phyloP scores from a whole-genome alignment of 2,329 filamentous ascomycete species.

The Aspergillus sclerotialis region DNA sequence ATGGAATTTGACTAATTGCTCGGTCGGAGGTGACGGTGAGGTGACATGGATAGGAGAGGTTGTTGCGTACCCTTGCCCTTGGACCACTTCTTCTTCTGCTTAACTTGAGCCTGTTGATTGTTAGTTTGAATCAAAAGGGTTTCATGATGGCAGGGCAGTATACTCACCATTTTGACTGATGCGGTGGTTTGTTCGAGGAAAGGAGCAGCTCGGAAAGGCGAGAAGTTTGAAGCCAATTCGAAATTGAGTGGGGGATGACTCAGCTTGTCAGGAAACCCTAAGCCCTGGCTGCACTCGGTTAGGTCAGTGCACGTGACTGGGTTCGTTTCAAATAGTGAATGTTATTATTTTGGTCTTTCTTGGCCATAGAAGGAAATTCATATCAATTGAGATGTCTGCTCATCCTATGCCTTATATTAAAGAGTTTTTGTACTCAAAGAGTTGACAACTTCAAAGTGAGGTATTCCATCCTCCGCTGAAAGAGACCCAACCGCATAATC shows the following conservation, averaged over 20 bases:
- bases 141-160: background rate
- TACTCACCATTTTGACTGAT: constrained; percentile 32
- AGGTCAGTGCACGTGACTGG: too few relatives aligned
- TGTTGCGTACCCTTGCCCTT: constrained; percentile 48
- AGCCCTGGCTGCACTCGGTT: constrained; percentile 23
- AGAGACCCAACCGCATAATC: constrained; percentile 28
- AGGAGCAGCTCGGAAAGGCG: constrained; percentile 18
- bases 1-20: constrained; percentile 12
- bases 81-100: constrained; percentile 53
- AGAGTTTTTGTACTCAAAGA: constrained; percentile 21
- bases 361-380: too few relatives aligned
- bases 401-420: too few relatives aligned
- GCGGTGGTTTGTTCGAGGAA: constrained; percentile 29
- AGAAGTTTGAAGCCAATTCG: constrained; percentile 18
- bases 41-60: too few relatives aligned
- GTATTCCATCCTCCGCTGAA: constrained; percentile 11
- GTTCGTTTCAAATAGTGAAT: too few relatives aligned
- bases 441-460: constrained; percentile 22
- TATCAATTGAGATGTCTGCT: too few relatives aligned
- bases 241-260: constrained; percentile 33
- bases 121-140: constrained; percentile 2
- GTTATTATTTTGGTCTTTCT: too few relatives aligned
- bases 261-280: constrained; percentile 22
- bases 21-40: constrained; percentile 4
- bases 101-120: constrained; percentile 38